Conservation (phyloP, 257 asterid genomes). For the Leptodermis oblonga region DNA sequence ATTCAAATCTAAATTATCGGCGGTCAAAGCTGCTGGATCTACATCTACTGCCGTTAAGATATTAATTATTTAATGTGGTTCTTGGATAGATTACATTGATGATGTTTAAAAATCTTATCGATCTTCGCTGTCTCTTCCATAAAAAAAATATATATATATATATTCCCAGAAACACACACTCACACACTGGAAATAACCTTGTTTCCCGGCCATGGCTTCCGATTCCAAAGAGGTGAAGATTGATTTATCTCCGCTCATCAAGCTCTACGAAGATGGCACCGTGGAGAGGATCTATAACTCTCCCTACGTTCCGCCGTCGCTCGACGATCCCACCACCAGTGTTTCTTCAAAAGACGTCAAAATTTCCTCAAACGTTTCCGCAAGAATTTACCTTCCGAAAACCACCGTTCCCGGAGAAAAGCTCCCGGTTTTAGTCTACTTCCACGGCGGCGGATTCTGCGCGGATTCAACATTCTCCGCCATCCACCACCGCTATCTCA, state of each 20-base stretch:
- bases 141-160: no score
- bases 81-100: no score
- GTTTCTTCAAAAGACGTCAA: conserved; percentile 32
- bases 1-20: no score
- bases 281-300: conserved; percentile 23
- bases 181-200: neutral
- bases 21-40: no score
- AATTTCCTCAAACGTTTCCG: conserved; percentile 25
- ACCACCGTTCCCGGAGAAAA: conserved; percentile 5
- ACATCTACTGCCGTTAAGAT: no score
- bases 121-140: no score
- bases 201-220: conserved; percentile 8
- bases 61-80: no score
- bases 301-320: conserved; percentile 23
- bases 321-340: conserved; percentile 21
- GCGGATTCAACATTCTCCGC: conserved; percentile 26
- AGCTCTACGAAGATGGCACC: conserved; percentile 29
- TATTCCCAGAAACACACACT: no score
- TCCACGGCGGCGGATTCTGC: conserved; percentile 26
- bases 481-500: conserved; percentile 21
- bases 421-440: conserved; percentile 31
- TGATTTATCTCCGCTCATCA: conserved; percentile 20
- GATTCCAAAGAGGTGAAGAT: conserved; percentile 11
- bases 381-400: conserved; percentile 32
- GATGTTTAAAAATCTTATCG: no score